These are phyloP conservation scores for Mortierella sp. DNA, from an alignment of 371 early-diverging fungal species.

Conservation along the genomic window DNA sequence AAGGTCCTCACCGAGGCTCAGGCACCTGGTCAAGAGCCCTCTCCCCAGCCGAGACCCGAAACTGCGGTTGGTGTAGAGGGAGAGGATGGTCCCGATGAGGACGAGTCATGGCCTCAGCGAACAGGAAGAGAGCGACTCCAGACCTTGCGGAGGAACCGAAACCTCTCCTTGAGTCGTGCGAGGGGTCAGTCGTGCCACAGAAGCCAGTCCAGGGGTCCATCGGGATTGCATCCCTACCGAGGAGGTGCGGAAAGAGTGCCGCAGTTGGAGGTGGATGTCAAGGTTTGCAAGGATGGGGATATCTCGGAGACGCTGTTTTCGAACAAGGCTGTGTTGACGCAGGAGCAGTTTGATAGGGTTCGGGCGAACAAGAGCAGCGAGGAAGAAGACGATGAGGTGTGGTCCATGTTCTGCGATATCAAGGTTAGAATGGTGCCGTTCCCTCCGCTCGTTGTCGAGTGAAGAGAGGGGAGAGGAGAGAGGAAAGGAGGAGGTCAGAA, in stretches of 20 bases:
- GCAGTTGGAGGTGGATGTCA: slow-evolving; percentile 37
- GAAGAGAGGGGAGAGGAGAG: neutral
- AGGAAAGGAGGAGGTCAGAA: neutral
- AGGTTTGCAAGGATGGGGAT: slow-evolving; percentile 23
- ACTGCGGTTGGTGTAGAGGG: neutral
- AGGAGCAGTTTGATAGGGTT: slow-evolving; percentile 28
- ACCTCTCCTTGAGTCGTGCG: neutral
- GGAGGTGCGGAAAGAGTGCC: slow-evolving; percentile 9
- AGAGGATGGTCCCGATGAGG: neutral
- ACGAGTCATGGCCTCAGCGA: neutral
- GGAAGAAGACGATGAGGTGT: slow-evolving; percentile 15
- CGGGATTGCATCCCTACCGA: neutral
- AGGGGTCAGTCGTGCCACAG: neutral
- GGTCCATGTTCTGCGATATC: slow-evolving; percentile 38
- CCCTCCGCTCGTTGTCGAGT: neutral
- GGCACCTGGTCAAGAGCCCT: too few species aligned
- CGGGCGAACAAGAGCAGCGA: neutral
- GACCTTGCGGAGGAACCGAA: too few species aligned
- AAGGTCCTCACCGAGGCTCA: too few species aligned
- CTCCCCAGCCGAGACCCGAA: too few species aligned
- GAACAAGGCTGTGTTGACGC: slow-evolving; percentile 29
- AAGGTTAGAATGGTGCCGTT: slow-evolving; percentile 23
- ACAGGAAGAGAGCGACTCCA: neutral
- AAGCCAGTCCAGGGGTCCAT: neutral
- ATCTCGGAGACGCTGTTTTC: slow-evolving; percentile 27